Base-by-base conservation (phyloP, 2,329 filamentous ascomycete species). In the Colletotrichum viniferum region DNA sequence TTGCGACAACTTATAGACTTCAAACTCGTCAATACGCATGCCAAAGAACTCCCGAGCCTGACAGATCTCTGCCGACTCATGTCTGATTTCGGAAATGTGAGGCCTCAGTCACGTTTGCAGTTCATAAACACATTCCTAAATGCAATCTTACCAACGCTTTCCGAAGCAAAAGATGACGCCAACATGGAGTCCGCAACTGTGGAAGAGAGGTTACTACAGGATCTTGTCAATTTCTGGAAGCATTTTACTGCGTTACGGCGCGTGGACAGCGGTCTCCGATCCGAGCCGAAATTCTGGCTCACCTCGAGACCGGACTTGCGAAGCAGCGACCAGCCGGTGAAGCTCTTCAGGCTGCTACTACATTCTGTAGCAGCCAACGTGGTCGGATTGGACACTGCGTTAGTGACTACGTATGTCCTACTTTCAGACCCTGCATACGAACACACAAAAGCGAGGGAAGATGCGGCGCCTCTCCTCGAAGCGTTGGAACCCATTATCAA, bases 151-250 rank as follows among this genome's bases (percentile, higher is more conserved):
- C 34, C 58, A 58, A 61, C 26, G 28, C 38, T 12, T 21, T n/a
- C 38, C 7, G 60, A 65, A 63, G 32, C 32, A 34, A 43, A 38
- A 12, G 32, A 26, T 8, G 21, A 8, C 14, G 16, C 24, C 21
- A 62, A 8, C 36, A 34, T 9, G 36, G 13, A 18, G 65, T 26
- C 32, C n/a, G 18, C 28, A 32, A 32, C 26, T n/a, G 66, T 70
- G 6, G 61, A 78, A 8, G 69, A 72, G 13, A 34, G 30, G 9
- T 26, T 73, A 21, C 63, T 82, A 55, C 69, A 79, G 0, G 83
- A 85, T 74, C 78, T 85, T 6, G 52, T 84, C 34, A 79, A 79
- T 14, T 72, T 85, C 68, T 86, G 85, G 85, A 81, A 82, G 77
- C 82, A 84, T 71, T 73, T 85, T 16, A 84, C 85, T 2, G 82